A percentile compares a stretch with the other conserved stretches of the same genome.
These are phyloP conservation scores for Discostella pseudostelligera DNA, from an alignment of 108 stramenopile genomes.

Conservation along the genomic window DNA sequence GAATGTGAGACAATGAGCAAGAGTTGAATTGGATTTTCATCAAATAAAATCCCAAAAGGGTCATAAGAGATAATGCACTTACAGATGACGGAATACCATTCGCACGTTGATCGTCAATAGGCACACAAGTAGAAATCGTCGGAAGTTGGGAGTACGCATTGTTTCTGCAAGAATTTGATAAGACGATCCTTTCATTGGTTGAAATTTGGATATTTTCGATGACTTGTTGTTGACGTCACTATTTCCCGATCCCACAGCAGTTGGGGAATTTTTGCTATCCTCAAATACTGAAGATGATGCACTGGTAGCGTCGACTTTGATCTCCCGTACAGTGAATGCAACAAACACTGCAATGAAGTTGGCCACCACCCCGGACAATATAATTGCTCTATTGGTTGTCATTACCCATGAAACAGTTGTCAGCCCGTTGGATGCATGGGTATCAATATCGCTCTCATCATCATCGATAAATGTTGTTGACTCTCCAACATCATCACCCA, in stretches of 20 bases:
- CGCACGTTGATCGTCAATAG: slow-evolving; percentile 82
- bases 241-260: background rate
- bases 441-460: slow-evolving; percentile 7
- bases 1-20: background rate
- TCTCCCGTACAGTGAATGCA: slow-evolving; percentile 61
- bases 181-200: slow-evolving; percentile 50
- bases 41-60: background rate
- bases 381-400: slow-evolving; percentile 65
- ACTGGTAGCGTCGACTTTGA: slow-evolving; percentile 46
- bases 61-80: background rate
- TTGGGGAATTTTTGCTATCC: background rate
- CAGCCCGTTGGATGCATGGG: slow-evolving; percentile 13
- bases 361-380: slow-evolving; percentile 59
- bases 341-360: slow-evolving; percentile 61
- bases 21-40: background rate
- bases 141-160: slow-evolving; percentile 60
- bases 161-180: slow-evolving; percentile 56
- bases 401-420: slow-evolving; percentile 48
- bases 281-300: background rate
- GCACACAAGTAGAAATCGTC: slow-evolving; percentile 67
- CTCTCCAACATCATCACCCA: slow-evolving; percentile 1
- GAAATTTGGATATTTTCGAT: slow-evolving; percentile 46
- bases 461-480: background rate
- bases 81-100: slow-evolving; percentile 81
- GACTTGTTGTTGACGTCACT: slow-evolving; percentile 10